These are phyloP conservation scores for Citrus sp. DNA, from an alignment of 345 rosid species.

Conservation along the genomic window DNA sequence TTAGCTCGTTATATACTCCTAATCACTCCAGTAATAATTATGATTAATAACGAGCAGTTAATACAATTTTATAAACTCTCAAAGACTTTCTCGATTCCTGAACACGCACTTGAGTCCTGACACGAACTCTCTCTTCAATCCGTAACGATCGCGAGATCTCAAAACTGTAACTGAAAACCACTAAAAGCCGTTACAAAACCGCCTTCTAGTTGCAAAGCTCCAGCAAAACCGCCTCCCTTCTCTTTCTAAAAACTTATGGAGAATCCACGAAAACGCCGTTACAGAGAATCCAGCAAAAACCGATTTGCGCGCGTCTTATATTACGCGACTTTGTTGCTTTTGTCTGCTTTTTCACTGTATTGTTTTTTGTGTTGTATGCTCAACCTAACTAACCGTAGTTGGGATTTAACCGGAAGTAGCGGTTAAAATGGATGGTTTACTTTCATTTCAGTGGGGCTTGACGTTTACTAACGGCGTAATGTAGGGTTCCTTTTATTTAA, in stretches of 20 bases:
- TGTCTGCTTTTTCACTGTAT: constrained; percentile 17
- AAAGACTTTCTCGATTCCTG: constrained; percentile 1
- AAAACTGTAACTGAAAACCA: constrained; percentile 34
- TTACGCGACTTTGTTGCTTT: constrained; percentile 29
- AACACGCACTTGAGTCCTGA: not conserved
- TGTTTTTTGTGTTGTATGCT: constrained; percentile 11
- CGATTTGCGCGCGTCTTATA: constrained; percentile 37
- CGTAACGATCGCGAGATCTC: constrained; percentile 39
- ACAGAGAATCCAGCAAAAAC: constrained; percentile 29
- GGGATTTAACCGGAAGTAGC: constrained; percentile 14
- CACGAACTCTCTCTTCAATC: not conserved
- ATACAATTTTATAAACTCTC: constrained; percentile 2
- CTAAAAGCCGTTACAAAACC: constrained; percentile 1
- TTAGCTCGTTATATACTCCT: constrained; percentile 16
- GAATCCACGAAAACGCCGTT: constrained; percentile 32
- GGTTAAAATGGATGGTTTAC: constrained; percentile 18
- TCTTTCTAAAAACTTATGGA: not conserved
- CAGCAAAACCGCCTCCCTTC: constrained; percentile 15
- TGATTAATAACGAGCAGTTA: not conserved
- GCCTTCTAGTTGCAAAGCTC: constrained; percentile 3
- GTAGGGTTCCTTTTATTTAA: no score
- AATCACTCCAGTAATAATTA: not conserved
- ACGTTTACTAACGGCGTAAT: constrained; percentile 6
- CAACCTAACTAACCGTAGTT: constrained; percentile 33
- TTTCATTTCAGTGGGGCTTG: constrained; percentile 16